Conservation (phyloP, 306 rosid genomes). For the Acacia crassicarpa region DNA sequence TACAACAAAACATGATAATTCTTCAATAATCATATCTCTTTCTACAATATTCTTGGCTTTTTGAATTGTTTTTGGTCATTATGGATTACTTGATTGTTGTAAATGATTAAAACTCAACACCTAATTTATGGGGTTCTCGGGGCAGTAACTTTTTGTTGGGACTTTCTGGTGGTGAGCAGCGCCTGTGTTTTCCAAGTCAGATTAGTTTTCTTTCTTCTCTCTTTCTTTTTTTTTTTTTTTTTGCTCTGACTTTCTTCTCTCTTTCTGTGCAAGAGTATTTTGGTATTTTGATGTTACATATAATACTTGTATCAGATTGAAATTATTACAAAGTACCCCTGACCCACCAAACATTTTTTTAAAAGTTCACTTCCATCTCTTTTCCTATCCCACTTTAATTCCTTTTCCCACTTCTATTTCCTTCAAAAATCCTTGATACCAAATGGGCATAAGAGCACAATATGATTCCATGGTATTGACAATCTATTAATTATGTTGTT, state of each 20-base stretch:
- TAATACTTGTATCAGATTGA: neutral
- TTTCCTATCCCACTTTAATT: neutral
- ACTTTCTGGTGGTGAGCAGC: neutral
- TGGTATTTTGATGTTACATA: neutral
- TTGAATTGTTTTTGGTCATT: neutral
- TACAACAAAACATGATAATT: too few species aligned
- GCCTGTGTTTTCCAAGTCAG: neutral
- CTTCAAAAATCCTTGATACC: neutral
- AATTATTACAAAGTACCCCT: neutral
- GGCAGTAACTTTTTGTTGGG: neutral
- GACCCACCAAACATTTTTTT: neutral
- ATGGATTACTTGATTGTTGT: neutral
- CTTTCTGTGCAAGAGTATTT: neutral
- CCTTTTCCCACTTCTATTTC: neutral
- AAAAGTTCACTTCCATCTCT: neutral
- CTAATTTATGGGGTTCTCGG: neutral
- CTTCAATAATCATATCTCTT: too few species aligned
- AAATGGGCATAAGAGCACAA: neutral
- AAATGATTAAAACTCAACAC: neutral
- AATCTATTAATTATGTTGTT: neutral
- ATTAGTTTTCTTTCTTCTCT: neutral
- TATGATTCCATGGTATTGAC: neutral
- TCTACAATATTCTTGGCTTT: neutral
- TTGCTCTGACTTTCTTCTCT: neutral
- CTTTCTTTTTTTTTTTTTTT: too few species aligned